Percentiles rank a stretch among this genome's conserved stretches.
These are phyloP conservation scores for Candida koratica DNA, from an alignment of 805 yeast species.

Conservation along the genomic window DNA sequence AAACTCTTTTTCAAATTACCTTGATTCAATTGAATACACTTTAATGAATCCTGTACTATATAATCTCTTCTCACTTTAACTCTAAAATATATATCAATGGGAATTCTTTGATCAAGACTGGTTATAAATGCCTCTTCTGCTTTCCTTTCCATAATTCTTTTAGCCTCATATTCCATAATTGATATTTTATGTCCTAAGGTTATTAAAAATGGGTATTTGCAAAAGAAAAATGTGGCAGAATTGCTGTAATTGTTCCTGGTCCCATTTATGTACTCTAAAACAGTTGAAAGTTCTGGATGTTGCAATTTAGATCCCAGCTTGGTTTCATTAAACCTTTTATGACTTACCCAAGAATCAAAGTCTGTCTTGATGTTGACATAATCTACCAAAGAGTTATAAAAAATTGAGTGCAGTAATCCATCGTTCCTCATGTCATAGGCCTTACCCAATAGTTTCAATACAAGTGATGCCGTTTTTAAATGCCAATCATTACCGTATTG, in stretches of 20 bases:
- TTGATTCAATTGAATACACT: slow-evolving; percentile 51
- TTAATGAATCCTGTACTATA: slow-evolving; percentile 72
- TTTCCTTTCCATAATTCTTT: slow-evolving; percentile 73
- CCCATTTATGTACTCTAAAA: slow-evolving; percentile 48
- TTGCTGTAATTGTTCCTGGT: slow-evolving; percentile 22
- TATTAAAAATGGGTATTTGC: slow-evolving; percentile 79
- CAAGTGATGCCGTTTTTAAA: slow-evolving; percentile 58
- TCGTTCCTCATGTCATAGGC: slow-evolving; percentile 44
- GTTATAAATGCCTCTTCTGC: slow-evolving; percentile 87
- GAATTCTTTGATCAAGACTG: slow-evolving; percentile 59
- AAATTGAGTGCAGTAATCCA: slow-evolving; percentile 36
- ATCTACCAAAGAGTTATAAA: slow-evolving; percentile 81
- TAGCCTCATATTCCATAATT: slow-evolving; percentile 77
- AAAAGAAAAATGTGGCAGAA: slow-evolving; percentile 50
- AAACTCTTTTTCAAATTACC: slow-evolving; percentile 68
- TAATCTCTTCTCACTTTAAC: slow-evolving; percentile 64
- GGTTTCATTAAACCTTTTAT: slow-evolving; percentile 19
- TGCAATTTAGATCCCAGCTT: slow-evolving; percentile 4
- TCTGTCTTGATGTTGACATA: slow-evolving; percentile 72
- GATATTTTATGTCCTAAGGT: slow-evolving; percentile 80
- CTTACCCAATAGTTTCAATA: slow-evolving; percentile 51
- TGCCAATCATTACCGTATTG: slow-evolving; percentile 84
- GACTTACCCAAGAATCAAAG: slow-evolving; percentile 77
- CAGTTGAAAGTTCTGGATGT: slow-evolving; percentile 35
- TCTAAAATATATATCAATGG: slow-evolving; percentile 64